Conservation (phyloP, 2,329 filamentous ascomycete species). For the Anisogramma anomala region DNA sequence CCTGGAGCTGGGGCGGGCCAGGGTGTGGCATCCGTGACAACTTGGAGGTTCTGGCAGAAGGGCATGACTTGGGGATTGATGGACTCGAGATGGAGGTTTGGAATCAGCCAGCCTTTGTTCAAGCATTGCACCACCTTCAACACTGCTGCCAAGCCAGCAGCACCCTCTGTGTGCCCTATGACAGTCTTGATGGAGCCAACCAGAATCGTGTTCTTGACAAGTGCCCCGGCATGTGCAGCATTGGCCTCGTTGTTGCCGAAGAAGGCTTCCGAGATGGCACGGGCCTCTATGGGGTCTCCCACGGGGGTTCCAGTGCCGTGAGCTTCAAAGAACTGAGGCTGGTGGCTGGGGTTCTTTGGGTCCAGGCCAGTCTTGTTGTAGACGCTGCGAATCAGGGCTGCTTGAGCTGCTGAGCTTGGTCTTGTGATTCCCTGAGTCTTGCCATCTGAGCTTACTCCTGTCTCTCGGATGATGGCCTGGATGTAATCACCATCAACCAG, state of each 20-base stretch:
- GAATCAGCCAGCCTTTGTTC: constrained; percentile 28
- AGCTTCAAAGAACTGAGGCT: constrained; percentile 36
- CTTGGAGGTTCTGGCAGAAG: constrained; percentile 23
- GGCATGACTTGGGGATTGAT: constrained; percentile 31
- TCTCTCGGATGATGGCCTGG: constrained; percentile 35
- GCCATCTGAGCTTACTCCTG: constrained; percentile 39
- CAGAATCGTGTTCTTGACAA: constrained; percentile 18
- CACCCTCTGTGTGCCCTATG: constrained; percentile 38
- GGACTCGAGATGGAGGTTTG: constrained; percentile 31
- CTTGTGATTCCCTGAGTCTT: constrained; percentile 41
- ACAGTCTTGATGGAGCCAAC: constrained; percentile 34
- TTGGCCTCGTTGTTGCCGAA: constrained; percentile 17
- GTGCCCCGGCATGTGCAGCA: not conserved
- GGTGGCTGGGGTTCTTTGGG: constrained; percentile 20
- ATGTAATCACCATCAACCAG: constrained; percentile 37
- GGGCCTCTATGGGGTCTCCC: constrained; percentile 32
- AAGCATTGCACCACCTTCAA: constrained; percentile 33
- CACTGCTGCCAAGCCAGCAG: constrained; percentile 37
- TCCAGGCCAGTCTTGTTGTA: constrained; percentile 34
- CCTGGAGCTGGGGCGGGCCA: constrained; percentile 27
- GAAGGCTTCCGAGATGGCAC: constrained; percentile 32
- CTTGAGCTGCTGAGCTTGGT: constrained; percentile 36
- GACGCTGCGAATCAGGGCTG: constrained; percentile 30
- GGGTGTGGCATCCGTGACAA: constrained; percentile 22
- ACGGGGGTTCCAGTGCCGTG: constrained; percentile 31